These are phyloP conservation scores for Auricularia cornea DNA, from an alignment of 768 basidiomycete species.

Conservation along the genomic window DNA sequence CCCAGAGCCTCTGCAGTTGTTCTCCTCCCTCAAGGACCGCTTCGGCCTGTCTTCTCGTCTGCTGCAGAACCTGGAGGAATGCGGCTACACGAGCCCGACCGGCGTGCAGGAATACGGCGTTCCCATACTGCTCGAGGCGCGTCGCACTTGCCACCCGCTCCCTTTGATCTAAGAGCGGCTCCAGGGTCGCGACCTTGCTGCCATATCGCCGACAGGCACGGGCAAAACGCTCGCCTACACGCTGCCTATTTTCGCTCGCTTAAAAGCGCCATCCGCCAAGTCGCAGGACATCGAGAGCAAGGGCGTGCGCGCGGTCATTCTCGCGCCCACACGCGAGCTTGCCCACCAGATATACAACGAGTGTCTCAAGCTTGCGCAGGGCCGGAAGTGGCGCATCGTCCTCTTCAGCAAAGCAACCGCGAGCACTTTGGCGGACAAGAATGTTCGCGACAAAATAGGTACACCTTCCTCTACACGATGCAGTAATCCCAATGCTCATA, in stretches of 20 bases:
- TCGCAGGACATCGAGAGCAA: constrained; percentile 28
- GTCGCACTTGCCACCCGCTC: constrained; percentile 14
- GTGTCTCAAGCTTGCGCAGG: constrained; percentile 70
- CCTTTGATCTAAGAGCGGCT: not conserved
- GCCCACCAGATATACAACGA: constrained; percentile 94
- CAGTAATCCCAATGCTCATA: not conserved
- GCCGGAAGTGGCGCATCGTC: constrained; percentile 74
- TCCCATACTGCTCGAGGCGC: constrained; percentile 71
- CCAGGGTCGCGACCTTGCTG: constrained; percentile 78
- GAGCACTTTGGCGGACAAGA: constrained; percentile 64
- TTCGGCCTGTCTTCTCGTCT: constrained; percentile 54
- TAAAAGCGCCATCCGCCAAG: constrained; percentile 43
- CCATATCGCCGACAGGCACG: constrained; percentile 94
- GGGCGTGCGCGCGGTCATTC: constrained; percentile 69
- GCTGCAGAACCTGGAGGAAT: constrained; percentile 51
- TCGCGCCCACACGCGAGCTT: constrained; percentile 93
- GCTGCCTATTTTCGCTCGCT: constrained; percentile 62
- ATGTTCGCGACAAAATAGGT: constrained; percentile 70
- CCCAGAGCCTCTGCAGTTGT: constrained; percentile 49
- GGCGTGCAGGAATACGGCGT: constrained; percentile 74
- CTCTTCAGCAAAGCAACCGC: constrained; percentile 89
- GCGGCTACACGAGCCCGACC: constrained; percentile 61
- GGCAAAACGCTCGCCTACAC: constrained; percentile 95
- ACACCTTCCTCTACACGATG: constrained; percentile 15
- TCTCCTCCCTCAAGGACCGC: constrained; percentile 48